phyloP scores from a whole-genome alignment of 495 filamentous ascomycete species.

The Lasiosphaeria hispida region DNA sequence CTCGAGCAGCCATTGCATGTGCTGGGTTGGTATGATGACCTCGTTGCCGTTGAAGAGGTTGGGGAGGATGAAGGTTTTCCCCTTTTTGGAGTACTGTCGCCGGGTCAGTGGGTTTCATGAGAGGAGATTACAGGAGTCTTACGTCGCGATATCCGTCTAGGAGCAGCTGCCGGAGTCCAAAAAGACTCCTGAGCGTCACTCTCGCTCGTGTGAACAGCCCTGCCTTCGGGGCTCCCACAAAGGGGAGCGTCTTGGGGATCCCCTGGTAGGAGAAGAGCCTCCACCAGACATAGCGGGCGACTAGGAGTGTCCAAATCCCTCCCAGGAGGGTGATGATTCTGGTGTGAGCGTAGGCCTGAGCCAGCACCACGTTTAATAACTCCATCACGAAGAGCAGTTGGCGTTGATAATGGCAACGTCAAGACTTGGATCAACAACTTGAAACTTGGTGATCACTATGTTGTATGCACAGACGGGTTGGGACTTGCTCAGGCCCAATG shows the following conservation, averaged over 20 bases:
- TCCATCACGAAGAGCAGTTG: neutral
- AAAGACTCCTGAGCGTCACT: neutral
- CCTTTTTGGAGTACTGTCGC: slow-evolving; percentile 38
- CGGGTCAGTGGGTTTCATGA: neutral
- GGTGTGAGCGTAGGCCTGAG: neutral
- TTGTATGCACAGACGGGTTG: no score
- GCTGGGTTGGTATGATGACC: slow-evolving; percentile 37
- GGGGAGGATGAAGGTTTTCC: slow-evolving; percentile 38
- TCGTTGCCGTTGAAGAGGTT: slow-evolving; percentile 42
- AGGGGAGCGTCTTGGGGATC: slow-evolving; percentile 8
- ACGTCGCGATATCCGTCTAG: slow-evolving; percentile 8
- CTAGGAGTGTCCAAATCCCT: neutral
- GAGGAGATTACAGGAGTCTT: neutral
- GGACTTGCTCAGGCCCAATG: no score
- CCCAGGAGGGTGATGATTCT: neutral
- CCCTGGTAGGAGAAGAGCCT: slow-evolving; percentile 14
- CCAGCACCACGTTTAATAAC: neutral
- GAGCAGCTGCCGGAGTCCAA: slow-evolving; percentile 3
- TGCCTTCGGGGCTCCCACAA: neutral
- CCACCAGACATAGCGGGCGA: slow-evolving; percentile 8
- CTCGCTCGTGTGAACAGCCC: neutral
- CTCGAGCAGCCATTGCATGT: slow-evolving; percentile 42
- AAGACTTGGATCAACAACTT: no score
- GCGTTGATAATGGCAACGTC: no score
- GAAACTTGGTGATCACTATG: no score